Evolutionary conservation across 1,139 yeast species (phyloP), one percentile per base, ranked within the genome.

Genomic region (Saccharomyces hybrid): DNA sequence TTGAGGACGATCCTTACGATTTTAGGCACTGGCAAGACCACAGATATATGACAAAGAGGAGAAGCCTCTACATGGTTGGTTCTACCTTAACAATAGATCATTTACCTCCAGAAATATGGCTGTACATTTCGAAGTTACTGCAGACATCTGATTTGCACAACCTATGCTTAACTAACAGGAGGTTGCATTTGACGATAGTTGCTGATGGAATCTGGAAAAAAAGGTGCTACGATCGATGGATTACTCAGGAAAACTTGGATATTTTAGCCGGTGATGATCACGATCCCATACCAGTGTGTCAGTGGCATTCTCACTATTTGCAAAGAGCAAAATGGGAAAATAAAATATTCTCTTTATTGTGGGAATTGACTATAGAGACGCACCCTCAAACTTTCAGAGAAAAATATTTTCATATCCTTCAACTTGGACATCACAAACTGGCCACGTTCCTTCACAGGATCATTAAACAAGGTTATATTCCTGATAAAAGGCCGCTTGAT

Each of bases 381-480:
- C 7, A 48, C 6, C 44, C 44, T 19, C 44, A 38, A 38, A 2
- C 16, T 16, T 38, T 38, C 24, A 38, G 44, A 12, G 44, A 38
- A 24, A 38, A 38, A 19, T 38, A 38, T 19, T 16, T 38, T 11
- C 24, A 38, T 19, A 38, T 38, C 24, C 44, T 38, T 11, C 44
- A 38, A 38, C 19, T 38, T 38, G 12, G n/a, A 14, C 34, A 48
- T 11, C 14, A 28, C 24, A 21, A 27, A 14, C n/a, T 46, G 29
- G 48, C 31, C n/a, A 26, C 60, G 12, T 28, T 52, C 16, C 50
- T 57, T 2, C 53, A 53, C 26, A 29, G 55, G 24, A 50, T 51
- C 9, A 50, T 53, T 8, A 49, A 32, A 26, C 42, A 31, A 4
- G 56, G 53, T 11, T 57, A 29, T 19, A n/a, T 32, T 12, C 24